phyloP scores from a whole-genome alignment of 768 basidiomycete species.

The Phaeotremella skinneri region DNA sequence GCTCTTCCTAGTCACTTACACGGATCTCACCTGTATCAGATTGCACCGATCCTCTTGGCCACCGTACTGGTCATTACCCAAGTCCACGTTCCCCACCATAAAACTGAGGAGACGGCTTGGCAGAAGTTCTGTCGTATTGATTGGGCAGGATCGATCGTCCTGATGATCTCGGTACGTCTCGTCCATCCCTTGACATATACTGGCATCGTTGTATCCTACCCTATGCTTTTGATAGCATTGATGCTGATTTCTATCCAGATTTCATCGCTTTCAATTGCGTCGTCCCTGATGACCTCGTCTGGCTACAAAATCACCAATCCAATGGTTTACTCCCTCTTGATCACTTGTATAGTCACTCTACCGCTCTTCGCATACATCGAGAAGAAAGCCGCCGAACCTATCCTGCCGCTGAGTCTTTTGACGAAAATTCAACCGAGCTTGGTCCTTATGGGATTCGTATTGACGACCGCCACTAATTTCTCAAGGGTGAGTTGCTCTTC shows the following conservation, averaged over 20 bases:
- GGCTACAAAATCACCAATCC: constrained; percentile 31
- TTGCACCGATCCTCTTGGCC: constrained; percentile 33
- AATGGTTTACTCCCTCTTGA: constrained; percentile 21
- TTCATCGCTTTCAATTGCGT: constrained; percentile 25
- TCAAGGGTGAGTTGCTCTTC: constrained; percentile 25
- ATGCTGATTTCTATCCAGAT: constrained; percentile 12
- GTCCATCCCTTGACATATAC: neutral
- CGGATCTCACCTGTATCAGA: neutral
- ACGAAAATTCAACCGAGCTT: constrained; percentile 29
- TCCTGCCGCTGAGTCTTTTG: constrained; percentile 37
- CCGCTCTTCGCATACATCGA: constrained; percentile 36
- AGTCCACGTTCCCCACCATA: constrained; percentile 31
- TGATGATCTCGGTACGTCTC: constrained; percentile 36
- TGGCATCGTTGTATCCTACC: too few relatives aligned
- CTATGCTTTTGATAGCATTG: too few relatives aligned
- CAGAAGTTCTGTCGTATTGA: constrained; percentile 40
- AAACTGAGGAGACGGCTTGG: constrained; percentile 19
- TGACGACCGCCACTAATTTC: constrained; percentile 33
- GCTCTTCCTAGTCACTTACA: neutral
- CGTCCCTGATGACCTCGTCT: constrained; percentile 38
- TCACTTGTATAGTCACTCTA: constrained; percentile 13
- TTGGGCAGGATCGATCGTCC: constrained; percentile 33
- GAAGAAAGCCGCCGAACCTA: constrained; percentile 32
- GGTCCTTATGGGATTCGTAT: constrained; percentile 27
- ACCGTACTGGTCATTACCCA: constrained; percentile 30